A percentile compares a stretch with the other conserved stretches of the same genome.
Conservation (phyloP, 805 yeast genomes). For the Metschnikowia lochheadii region DNA sequence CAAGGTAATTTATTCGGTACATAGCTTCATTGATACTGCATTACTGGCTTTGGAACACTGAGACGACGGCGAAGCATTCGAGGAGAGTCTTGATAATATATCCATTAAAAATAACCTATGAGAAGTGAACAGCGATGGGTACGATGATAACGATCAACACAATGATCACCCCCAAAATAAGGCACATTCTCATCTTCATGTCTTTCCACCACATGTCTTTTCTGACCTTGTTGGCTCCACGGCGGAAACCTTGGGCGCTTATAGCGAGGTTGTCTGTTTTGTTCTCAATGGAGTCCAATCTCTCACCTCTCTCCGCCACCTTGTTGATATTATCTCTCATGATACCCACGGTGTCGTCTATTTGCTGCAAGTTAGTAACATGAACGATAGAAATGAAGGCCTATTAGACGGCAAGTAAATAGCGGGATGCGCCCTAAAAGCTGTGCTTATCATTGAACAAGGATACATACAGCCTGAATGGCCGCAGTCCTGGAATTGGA, state of each 20-base stretch:
- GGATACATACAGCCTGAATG: conserved; percentile 65
- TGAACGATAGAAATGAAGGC: neutral
- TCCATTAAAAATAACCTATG: conserved; percentile 13
- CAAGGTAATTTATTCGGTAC: neutral
- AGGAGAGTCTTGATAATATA: neutral
- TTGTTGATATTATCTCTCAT: conserved; percentile 97
- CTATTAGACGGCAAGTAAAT: neutral
- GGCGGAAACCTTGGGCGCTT: conserved; percentile 89
- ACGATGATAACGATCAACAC: conserved; percentile 84
- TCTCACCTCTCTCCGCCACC: conserved; percentile 92
- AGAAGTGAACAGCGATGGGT: conserved; percentile 89
- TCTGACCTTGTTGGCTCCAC: conserved; percentile 96
- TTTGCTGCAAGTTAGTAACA: conserved; percentile 51
- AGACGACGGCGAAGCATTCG: neutral
- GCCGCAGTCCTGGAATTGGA: conserved; percentile 67
- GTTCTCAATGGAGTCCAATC: conserved; percentile 86
- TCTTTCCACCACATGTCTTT: conserved; percentile 99
- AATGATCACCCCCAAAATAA: conserved; percentile 72
- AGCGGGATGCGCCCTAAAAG: neutral
- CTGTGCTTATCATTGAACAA: neutral
- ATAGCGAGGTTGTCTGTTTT: conserved; percentile 90
- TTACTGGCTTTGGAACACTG: neutral
- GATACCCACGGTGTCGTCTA: conserved; percentile 93
- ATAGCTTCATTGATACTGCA: neutral
- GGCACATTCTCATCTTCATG: conserved; percentile 91